Percentiles rank a stretch among this genome's conserved stretches.
Conservation (phyloP, 2,329 filamentous ascomycete species). For the Monilinia fructicola region DNA sequence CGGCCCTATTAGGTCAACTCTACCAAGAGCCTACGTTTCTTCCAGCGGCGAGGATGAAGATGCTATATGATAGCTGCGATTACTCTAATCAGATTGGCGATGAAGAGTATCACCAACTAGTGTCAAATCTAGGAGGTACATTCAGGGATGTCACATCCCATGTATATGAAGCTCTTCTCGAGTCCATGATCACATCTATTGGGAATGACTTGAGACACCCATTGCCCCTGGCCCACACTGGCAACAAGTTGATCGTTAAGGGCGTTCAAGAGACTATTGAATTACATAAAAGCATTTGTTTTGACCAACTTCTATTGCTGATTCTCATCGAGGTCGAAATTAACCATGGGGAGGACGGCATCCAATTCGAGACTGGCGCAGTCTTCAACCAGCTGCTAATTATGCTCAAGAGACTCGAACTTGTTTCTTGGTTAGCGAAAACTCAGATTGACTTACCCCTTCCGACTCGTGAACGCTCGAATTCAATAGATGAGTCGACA, state of each 20-base stretch:
- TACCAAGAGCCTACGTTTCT: slow-evolving; percentile 70
- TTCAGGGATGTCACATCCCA: slow-evolving; percentile 58
- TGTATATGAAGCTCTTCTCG: slow-evolving; percentile 54
- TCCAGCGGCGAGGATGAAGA: slow-evolving; percentile 71
- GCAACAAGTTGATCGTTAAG: slow-evolving; percentile 70
- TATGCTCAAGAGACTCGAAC: slow-evolving; percentile 70
- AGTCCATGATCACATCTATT: slow-evolving; percentile 47
- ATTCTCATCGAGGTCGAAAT: slow-evolving; percentile 85
- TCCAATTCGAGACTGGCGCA: slow-evolving; percentile 66
- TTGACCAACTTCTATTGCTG: slow-evolving; percentile 79
- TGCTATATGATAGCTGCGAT: slow-evolving; percentile 74
- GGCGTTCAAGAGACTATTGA: slow-evolving; percentile 77
- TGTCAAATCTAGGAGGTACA: slow-evolving; percentile 64
- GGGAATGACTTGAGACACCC: slow-evolving; percentile 37
- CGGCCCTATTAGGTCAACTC: slow-evolving; percentile 68
- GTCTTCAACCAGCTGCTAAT: slow-evolving; percentile 69
- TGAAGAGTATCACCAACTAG: slow-evolving; percentile 72
- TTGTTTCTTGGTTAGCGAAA: slow-evolving; percentile 67
- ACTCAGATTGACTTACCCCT: slow-evolving; percentile 56
- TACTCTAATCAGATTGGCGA: slow-evolving; percentile 80
- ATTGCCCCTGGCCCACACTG: slow-evolving; percentile 69
- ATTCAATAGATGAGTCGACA: slow-evolving; percentile 36
- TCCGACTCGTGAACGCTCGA: slow-evolving; percentile 45
- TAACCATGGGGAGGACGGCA: slow-evolving; percentile 67
- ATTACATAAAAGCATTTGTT: slow-evolving; percentile 69